Base-by-base conservation (phyloP, 441 rosid species). In the Erodium moschatum region DNA sequence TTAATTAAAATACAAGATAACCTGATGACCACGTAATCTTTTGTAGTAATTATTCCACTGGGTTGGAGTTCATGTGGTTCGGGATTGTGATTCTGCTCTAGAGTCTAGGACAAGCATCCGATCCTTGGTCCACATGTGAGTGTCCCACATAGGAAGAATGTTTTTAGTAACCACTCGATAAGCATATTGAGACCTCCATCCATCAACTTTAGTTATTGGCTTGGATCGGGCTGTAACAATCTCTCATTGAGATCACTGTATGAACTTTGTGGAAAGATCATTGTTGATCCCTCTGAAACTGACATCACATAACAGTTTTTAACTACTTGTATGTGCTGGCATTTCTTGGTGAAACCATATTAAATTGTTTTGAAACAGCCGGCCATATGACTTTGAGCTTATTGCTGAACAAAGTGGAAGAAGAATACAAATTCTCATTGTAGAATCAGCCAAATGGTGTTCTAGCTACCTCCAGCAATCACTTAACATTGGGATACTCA, bases 401-500 rank as follows among this genome's bases (percentile, higher is more conserved):
- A 15, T 48, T 48, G 56, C 56, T 12, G 15, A 48, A 48, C 56
- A 48, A 48, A 48, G 56, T 48, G 56, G 16, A 69, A 77, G 9
- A 69, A 75, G 63, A 64, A 19, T 46, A 69, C 79, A 81, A 79
- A 65, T 46, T 66, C 54, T 65, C 76, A 67, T 82, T 65, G 84
- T 76, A 71, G 71, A 70, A 66, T 84, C 85, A 77, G 87, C 76
- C 80, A 52, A 62, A 33, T 56, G 16, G 6, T 48, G 16, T n/a
- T 13, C 6, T 48, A 48, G 56, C 56, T 48, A 48, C 13, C 13
- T 48, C 56, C 56, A 48, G 62, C 61, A 64, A 13, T 50, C 74
- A 64, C 38, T 50, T 54, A 76, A 18, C 84, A 75, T 84, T 31
- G 86, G 65, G 65, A 77, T 70, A 70, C 72, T 76, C 86, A 74